A percentile compares a stretch with the other conserved stretches of the same genome.
Conservation (phyloP, 1,284 basidiomycete species). For the Ustilago trichophora region DNA sequence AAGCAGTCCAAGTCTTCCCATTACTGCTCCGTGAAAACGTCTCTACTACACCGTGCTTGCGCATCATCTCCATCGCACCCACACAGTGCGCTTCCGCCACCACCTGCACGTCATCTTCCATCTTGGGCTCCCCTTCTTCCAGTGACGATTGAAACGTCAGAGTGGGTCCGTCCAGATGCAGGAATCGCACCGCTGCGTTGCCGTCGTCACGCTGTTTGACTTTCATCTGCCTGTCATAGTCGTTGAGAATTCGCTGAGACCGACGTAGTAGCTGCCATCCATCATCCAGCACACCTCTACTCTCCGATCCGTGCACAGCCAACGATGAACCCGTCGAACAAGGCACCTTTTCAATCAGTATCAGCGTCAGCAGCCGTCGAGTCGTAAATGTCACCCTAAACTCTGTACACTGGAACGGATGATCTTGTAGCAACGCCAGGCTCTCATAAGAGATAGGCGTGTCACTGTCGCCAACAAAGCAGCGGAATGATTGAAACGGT, state of each 20-base stretch:
- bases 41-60: conserved; percentile 32
- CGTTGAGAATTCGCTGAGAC: conserved; percentile 39
- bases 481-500: conserved; percentile 27
- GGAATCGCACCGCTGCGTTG: conserved; percentile 10
- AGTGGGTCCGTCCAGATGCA: conserved; percentile 39
- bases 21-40: conserved; percentile 45
- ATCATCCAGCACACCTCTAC: conserved; percentile 8
- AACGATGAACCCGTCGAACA: conserved; percentile 7
- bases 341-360: conserved; percentile 28
- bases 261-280: conserved; percentile 42
- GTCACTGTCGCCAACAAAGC: conserved; percentile 21
- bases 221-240: too few relatives aligned
- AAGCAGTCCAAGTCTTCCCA: conserved; percentile 44
- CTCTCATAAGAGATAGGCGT: too few relatives aligned
- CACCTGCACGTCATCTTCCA: conserved; percentile 29
- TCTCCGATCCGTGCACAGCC: neutral
- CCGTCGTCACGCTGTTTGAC: neutral
- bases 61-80: conserved; percentile 31
- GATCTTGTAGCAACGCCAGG: conserved; percentile 7
- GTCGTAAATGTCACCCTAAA: conserved; percentile 28
- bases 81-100: conserved; percentile 40
- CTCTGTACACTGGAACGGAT: conserved; percentile 6
- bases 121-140: conserved; percentile 8
- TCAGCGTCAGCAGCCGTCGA: conserved; percentile 29
- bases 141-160: conserved; percentile 28